Evolutionary conservation across 352 stramenopile species (phyloP).

Genomic region (Globisporangium emineosum): DNA sequence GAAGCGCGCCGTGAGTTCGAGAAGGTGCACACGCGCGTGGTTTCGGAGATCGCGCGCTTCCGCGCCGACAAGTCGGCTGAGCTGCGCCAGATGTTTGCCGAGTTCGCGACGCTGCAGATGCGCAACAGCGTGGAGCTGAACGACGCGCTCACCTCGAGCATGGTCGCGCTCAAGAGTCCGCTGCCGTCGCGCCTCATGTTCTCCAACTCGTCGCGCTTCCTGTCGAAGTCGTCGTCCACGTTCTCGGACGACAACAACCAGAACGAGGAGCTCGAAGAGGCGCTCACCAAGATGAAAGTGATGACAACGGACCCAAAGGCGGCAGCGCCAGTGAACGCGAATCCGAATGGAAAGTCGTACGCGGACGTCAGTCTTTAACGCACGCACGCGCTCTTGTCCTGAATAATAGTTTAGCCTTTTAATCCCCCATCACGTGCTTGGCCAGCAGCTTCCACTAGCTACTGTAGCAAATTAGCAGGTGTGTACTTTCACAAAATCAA

Average conservation of each 20-base stretch:
- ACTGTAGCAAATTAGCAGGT: background rate
- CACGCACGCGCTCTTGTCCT: background rate
- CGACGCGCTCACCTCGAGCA: conserved; percentile 44
- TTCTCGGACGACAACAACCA: conserved; percentile 38
- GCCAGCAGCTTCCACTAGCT: background rate
- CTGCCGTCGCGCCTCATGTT: conserved; percentile 40
- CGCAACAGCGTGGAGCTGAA: conserved; percentile 50
- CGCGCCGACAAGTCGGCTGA: conserved; percentile 70
- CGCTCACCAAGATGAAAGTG: conserved; percentile 28
- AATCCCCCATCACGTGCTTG: background rate
- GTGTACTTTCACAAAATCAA: conserved; percentile 2
- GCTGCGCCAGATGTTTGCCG: conserved; percentile 66
- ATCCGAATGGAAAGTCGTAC: conserved; percentile 29
- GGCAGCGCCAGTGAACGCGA: conserved; percentile 16
- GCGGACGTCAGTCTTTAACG: conserved; percentile 51
- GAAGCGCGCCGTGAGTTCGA: conserved; percentile 76
- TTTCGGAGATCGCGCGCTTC: conserved; percentile 70
- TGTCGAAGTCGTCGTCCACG: conserved; percentile 37
- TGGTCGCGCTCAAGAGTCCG: conserved; percentile 36
- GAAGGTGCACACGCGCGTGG: conserved; percentile 69
- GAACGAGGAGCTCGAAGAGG: conserved; percentile 19
- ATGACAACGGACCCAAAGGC: conserved; percentile 16
- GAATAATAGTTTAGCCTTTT: conserved; percentile 11
- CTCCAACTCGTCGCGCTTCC: conserved; percentile 34
- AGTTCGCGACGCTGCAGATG: conserved; percentile 62